Evolutionary conservation across 345 rosid genomes (phyloP), one percentile per base, ranked within the genome.

Genomic region (Euclidium syriacum): DNA sequence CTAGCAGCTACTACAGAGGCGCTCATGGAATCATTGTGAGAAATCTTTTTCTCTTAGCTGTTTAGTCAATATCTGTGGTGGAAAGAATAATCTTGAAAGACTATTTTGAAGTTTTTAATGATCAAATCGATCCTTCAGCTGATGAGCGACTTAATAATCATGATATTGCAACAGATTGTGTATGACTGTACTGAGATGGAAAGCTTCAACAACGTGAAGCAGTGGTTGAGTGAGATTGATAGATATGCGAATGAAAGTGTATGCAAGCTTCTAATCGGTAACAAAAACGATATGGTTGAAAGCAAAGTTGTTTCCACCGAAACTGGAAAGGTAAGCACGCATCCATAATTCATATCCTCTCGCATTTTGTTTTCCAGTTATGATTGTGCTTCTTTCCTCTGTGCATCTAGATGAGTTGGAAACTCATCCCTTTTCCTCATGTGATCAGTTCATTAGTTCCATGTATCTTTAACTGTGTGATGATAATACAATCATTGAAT

Each of bases 1-100:
- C 96, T 26, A 88, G 96, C 82, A 85, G 94, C 77, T 88, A 88
- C 63, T 88, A 88, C 81, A 79, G 96, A 74, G 96, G 96, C 53
- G 96, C 96, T 32, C 96, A 88, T 76, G 96, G 96, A 51, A 85
- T 88, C 57, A 88, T 88, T 20, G 92, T 85, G 57, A 85, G 89
- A 58, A 15, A 8, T 44, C 32, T 44, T 27, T 22, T 40, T 4
- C 18, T 5, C 15, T 68, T 14, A 42, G 34, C 25, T 14, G 36
- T 43, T 56, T 56, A 10, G 43, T 26, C 12, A 22, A 6, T 15
- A 10, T 12, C n/a, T 9, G 16, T 29, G 17, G 36, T 32, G 29
- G 5, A 2, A 38, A 10, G 32, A 58, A 35, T 22, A 4, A 50
- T 44, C 34, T 8, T 18, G 25, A 20, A 62, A 58, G 24, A 25